Evolutionary conservation across 139 green algal genomes (phyloP), one percentile per base, ranked within the genome.

Genomic region (Edaphochlamys debaryana): DNA sequence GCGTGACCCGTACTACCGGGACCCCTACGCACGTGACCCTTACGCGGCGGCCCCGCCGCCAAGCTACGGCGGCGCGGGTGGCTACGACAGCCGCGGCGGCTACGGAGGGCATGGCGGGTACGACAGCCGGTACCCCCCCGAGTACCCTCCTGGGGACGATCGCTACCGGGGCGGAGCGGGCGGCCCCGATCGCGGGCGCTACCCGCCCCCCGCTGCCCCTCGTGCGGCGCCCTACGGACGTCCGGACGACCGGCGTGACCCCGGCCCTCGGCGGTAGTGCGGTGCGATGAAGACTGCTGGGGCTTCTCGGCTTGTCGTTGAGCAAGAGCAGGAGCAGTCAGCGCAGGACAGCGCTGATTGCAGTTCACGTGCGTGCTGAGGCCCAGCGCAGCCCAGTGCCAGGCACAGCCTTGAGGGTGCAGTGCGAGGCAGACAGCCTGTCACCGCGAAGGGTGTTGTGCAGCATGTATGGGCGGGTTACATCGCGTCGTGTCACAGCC

Each of bases 1-100:
- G 78, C 78, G 78, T 0, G 78, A 84, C 52, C 78, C 78, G 8
- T 84, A 84, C 45, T 84, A 84, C 67, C 78, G 78, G 27, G 78
- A 84, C 78, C 64, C 78, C 29, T 84, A 84, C 30, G 78, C 78
- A 9, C 64, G 78, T 23, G 78, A 84, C 66, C 78, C 78, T 3
- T 84, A 84, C 78, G 32, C 64, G 17, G 67, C 67, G 36, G 11
- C 66, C 36, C 34, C 42, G 8, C 64, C 64, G 3, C 48, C 64
- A 1, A 67, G 42, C 36, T 34, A 50, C 62, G 71, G 45, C n/a
- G 69, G 45, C 56, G 45, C 11, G 11, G 45, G 45, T 54, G 45
- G 11, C 5, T 71, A 71, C 40, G 36, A 42, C 19, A 60, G 9
- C 30, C 19, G n/a, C 30, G 60, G 30, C 60, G 30, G 60, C 56